phyloP scores from a whole-genome alignment of 495 filamentous ascomycete genomes.

The Xylaria curta region DNA sequence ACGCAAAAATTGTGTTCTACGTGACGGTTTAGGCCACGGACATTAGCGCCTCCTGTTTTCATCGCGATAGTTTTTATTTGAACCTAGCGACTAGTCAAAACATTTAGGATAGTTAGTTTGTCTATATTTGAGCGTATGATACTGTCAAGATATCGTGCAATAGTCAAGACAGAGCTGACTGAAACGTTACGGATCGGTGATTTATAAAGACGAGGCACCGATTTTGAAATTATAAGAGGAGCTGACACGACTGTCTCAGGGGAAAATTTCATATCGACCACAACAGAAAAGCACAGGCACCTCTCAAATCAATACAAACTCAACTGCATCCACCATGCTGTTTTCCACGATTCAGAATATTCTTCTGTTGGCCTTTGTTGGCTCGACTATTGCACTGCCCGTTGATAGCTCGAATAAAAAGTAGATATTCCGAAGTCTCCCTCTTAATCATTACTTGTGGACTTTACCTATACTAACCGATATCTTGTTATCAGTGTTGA shows the following conservation, averaged over 20 bases:
- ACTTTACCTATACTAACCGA: background rate
- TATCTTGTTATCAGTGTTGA: background rate
- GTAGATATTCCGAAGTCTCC: background rate
- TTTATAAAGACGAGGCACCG: background rate
- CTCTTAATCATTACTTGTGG: background rate
- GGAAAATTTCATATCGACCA: background rate
- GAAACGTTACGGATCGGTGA: background rate
- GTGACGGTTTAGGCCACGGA: background rate
- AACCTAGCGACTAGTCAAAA: background rate
- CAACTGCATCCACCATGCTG: background rate
- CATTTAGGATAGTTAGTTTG: background rate
- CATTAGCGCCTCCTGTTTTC: background rate
- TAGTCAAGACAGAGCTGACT: background rate
- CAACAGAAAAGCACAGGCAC: background rate
- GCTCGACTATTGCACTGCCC: background rate
- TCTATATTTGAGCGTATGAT: background rate
- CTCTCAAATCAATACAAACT: background rate
- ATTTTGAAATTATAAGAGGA: background rate
- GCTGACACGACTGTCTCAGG: background rate
- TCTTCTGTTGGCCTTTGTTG: slow-evolving; percentile 13
- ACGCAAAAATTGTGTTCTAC: too few species aligned
- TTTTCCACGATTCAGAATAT: background rate
- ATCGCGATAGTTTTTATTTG: background rate
- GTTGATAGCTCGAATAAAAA: background rate
- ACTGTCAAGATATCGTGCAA: background rate